Evolutionary conservation across 768 basidiomycete species (phyloP).

Genomic region (Melanogaster broomeanus): DNA sequence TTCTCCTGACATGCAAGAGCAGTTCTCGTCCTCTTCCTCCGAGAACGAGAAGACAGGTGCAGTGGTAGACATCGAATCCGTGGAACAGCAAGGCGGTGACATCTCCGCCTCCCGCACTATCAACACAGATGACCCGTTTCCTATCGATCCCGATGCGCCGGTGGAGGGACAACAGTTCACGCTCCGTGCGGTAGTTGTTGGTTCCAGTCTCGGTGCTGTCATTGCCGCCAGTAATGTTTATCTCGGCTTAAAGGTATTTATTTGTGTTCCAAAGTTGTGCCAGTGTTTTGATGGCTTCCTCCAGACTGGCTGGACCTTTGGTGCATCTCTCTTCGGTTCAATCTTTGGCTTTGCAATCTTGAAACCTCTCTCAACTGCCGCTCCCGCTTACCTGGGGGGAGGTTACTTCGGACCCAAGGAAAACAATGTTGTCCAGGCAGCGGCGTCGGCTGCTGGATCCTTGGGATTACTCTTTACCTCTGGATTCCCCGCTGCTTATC

Average conservation of each 20-base stretch:
- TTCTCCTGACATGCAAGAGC: neutral
- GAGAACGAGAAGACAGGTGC: conserved; percentile 5
- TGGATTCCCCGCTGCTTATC: conserved; percentile 63
- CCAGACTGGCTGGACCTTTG: conserved; percentile 66
- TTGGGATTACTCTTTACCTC: conserved; percentile 60
- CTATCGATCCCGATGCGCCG: conserved; percentile 46
- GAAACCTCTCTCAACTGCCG: conserved; percentile 51
- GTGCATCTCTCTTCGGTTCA: conserved; percentile 57
- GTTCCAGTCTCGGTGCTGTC: conserved; percentile 52
- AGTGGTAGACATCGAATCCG: conserved; percentile 1
- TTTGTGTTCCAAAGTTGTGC: neutral
- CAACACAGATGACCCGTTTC: conserved; percentile 47
- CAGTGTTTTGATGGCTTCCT: neutral
- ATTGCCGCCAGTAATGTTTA: conserved; percentile 68
- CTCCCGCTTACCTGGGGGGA: conserved; percentile 47
- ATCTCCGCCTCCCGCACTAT: conserved; percentile 8
- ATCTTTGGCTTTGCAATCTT: conserved; percentile 50
- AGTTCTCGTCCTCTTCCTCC: conserved; percentile 2
- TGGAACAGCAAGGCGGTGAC: conserved; percentile 5
- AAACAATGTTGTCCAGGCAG: conserved; percentile 35
- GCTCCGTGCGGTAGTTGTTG: conserved; percentile 51
- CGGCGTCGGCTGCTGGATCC: conserved; percentile 49
- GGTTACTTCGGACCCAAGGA: conserved; percentile 68
- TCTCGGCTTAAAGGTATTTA: conserved; percentile 53
- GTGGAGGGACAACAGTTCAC: conserved; percentile 50